Conservation (phyloP, 768 basidiomycete species). For the Clathrus columnatus region DNA sequence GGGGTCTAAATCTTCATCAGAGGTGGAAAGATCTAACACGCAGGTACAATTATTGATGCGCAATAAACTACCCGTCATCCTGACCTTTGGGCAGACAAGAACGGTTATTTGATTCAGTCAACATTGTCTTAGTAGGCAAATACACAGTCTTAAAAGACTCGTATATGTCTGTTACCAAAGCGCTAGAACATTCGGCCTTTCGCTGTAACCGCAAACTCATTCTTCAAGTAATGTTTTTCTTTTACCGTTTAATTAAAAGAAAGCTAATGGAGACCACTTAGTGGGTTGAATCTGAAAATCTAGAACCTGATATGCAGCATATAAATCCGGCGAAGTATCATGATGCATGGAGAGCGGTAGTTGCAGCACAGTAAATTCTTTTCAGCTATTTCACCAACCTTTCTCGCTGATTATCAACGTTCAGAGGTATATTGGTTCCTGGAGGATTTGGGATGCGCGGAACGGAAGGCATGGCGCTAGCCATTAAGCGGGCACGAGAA, state of each 20-base stretch:
- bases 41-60: slow-evolving; percentile 39
- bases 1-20: slow-evolving; percentile 55
- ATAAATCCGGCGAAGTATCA: slow-evolving; percentile 81
- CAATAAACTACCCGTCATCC: slow-evolving; percentile 7
- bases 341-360: slow-evolving; percentile 90
- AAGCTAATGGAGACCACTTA: slow-evolving; percentile 21
- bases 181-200: slow-evolving; percentile 94
- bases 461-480: slow-evolving; percentile 95
- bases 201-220: slow-evolving; percentile 77
- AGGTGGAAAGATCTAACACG: slow-evolving; percentile 81
- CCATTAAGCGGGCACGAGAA: slow-evolving; percentile 96
- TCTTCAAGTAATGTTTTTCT: slow-evolving; percentile 52
- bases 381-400: neutral
- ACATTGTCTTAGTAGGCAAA: slow-evolving; percentile 90
- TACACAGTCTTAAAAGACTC: slow-evolving; percentile 96
- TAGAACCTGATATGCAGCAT: slow-evolving; percentile 77
- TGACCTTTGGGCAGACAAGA: slow-evolving; percentile 59
- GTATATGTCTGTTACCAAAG: slow-evolving; percentile 96
- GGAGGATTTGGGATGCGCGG: slow-evolving; percentile 93
- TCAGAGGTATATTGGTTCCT: slow-evolving; percentile 90
- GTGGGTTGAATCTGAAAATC: slow-evolving; percentile 96
- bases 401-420: neutral
- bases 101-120: slow-evolving; percentile 80
- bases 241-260: neutral
- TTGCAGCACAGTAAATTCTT: slow-evolving; percentile 67